phyloP scores from a whole-genome alignment of 805 yeast genomes.

The Ogataea paradorogensis region DNA sequence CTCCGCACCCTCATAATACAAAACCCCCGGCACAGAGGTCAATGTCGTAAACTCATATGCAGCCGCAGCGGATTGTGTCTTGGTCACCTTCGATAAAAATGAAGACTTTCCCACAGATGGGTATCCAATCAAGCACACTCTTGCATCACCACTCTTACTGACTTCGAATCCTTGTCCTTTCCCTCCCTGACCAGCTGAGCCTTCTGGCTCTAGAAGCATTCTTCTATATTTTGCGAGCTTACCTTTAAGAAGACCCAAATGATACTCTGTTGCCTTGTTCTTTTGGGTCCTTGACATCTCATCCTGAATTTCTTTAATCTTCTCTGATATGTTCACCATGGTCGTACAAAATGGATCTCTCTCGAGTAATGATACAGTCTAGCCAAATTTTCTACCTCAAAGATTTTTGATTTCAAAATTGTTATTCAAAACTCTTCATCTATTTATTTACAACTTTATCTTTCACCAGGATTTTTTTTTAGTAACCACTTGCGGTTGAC shows the following conservation, averaged over 20 bases:
- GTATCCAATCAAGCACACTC: conserved; percentile 92
- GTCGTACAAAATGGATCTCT: no score
- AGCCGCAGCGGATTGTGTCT: conserved; percentile 93
- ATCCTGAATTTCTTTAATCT: conserved; percentile 84
- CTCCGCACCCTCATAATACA: conserved; percentile 94
- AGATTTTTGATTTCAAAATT: no score
- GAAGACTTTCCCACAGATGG: conserved; percentile 98
- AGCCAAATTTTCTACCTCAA: not conserved
- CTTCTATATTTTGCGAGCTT: conserved; percentile 90
- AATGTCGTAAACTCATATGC: conserved; percentile 93
- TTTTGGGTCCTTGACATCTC: conserved; percentile 95
- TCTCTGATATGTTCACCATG: conserved; percentile 48
- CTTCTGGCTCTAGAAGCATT: conserved; percentile 86
- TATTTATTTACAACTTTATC: not conserved
- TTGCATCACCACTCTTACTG: conserved; percentile 91
- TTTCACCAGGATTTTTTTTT: conserved; percentile 28
- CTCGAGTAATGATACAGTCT: no score
- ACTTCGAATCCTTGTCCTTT: conserved; percentile 89
- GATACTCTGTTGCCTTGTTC: conserved; percentile 97
- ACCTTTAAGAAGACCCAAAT: conserved; percentile 89
- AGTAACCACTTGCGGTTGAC: conserved; percentile 62
- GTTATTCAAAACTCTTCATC: no score
- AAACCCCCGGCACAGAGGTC: conserved; percentile 94
- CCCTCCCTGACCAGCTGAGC: conserved; percentile 58
- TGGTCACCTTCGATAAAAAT: conserved; percentile 81